These are phyloP conservation scores for Borovskyia barvae DNA, from an alignment of 208 protist species.

Conservation along the genomic window DNA sequence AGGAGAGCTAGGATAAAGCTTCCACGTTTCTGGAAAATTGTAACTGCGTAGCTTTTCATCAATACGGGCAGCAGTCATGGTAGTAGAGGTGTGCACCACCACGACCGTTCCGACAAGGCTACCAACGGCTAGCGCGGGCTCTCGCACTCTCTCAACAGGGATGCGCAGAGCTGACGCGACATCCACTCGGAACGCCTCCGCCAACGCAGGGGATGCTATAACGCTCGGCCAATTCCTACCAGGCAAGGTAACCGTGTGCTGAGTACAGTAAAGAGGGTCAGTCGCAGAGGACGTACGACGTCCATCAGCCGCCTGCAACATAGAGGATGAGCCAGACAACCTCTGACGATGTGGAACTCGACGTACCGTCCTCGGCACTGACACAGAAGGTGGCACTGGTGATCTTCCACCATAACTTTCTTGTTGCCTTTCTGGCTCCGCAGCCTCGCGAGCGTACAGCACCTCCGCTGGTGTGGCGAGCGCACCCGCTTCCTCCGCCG, in stretches of 20 bases:
- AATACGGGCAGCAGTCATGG: background rate
- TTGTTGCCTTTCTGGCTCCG: too few species aligned
- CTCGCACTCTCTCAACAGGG: conserved; percentile 3
- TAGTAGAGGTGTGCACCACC: conserved; percentile 17
- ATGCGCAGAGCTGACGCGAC: conserved; percentile 28
- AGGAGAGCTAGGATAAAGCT: conserved; percentile 4
- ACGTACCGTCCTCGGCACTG: too few species aligned
- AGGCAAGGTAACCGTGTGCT: conserved; percentile 4
- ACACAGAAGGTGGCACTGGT: too few species aligned
- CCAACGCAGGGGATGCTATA: background rate
- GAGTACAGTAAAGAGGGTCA: too few species aligned
- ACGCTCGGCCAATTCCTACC: conserved; percentile 14
- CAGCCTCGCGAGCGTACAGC: too few species aligned
- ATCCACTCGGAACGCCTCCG: conserved; percentile 23
- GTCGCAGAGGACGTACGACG: too few species aligned
- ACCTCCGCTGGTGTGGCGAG: too few species aligned
- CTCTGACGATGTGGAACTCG: too few species aligned
- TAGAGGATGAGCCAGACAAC: too few species aligned
- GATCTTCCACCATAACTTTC: too few species aligned
- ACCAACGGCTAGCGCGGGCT: conserved; percentile 13
- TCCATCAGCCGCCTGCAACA: too few species aligned
- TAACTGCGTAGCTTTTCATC: conserved; percentile 17
- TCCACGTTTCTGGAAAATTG: conserved; percentile 28
- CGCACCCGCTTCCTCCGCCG: too few species aligned
- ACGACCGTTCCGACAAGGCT: conserved; percentile 22